These are phyloP conservation scores for Cryptococcus jaspeensis DNA, from an alignment of 1,284 basidiomycete genomes.

Conservation along the genomic window DNA sequence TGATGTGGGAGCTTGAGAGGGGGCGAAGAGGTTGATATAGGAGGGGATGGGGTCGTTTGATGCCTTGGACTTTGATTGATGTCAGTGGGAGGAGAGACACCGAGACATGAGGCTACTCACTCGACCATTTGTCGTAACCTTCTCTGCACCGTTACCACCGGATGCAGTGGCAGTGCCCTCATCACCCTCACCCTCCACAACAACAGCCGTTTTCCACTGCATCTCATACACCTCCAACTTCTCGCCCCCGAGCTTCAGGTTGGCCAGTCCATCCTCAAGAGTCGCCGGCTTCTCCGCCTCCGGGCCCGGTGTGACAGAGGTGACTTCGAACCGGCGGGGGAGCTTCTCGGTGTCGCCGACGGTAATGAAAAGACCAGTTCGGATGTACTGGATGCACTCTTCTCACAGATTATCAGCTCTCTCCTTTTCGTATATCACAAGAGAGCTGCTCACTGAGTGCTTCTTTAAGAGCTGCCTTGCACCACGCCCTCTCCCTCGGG, in stretches of 20 bases:
- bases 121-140: not conserved
- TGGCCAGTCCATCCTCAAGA: slow-evolving; percentile 54
- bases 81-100: slow-evolving; percentile 20
- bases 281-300: slow-evolving; percentile 65
- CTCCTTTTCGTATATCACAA: not conserved
- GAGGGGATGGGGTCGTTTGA: slow-evolving; percentile 26
- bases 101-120: not conserved
- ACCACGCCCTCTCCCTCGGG: slow-evolving; percentile 45
- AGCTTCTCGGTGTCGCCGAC: slow-evolving; percentile 54
- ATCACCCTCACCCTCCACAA: slow-evolving; percentile 17
- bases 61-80: slow-evolving; percentile 23
- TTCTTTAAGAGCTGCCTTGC: slow-evolving; percentile 53
- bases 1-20: slow-evolving; percentile 24
- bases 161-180: slow-evolving; percentile 50
- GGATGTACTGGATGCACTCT: slow-evolving; percentile 75
- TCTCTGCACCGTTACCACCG: not conserved
- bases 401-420: not conserved
- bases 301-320: slow-evolving; percentile 58
- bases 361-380: slow-evolving; percentile 62
- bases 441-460: slow-evolving; percentile 36
- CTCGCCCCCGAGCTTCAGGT: slow-evolving; percentile 14
- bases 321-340: slow-evolving; percentile 58
- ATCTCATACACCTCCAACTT: slow-evolving; percentile 32
- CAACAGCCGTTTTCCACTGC: slow-evolving; percentile 47
- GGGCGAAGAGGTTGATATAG: slow-evolving; percentile 51